phyloP scores from a whole-genome alignment of 352 stramenopile genomes.

The Pythium oligandrum region DNA sequence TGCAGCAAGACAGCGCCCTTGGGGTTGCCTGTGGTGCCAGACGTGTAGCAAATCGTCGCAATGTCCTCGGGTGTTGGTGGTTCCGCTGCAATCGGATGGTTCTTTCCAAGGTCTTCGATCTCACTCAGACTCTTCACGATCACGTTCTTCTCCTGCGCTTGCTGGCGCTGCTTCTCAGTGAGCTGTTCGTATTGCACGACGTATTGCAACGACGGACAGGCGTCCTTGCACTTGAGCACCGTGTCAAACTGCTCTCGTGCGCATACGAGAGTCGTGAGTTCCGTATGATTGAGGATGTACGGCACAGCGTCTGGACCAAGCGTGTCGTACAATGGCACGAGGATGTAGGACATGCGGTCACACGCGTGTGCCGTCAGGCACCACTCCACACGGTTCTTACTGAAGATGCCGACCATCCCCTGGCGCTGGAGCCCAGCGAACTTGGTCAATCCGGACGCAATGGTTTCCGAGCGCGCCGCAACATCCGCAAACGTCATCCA shows the following conservation, averaged over 20 bases:
- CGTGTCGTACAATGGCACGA: constrained; percentile 60
- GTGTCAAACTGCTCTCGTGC: constrained; percentile 33
- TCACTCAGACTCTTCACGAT: constrained; percentile 27
- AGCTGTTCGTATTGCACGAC: constrained; percentile 33
- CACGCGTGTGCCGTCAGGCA: constrained; percentile 31
- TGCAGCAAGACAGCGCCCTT: constrained; percentile 93
- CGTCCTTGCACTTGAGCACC: constrained; percentile 26
- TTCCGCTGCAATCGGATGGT: constrained; percentile 22
- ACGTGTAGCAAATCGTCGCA: constrained; percentile 91
- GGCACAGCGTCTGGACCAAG: constrained; percentile 40
- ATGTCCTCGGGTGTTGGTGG: constrained; percentile 59
- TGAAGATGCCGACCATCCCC: constrained; percentile 40
- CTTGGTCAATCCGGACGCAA: constrained; percentile 15
- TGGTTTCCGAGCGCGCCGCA: constrained; percentile 17
- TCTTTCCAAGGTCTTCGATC: constrained; percentile 21
- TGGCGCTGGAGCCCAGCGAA: constrained; percentile 21
- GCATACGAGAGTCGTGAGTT: constrained; percentile 39
- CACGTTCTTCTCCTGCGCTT: constrained; percentile 16
- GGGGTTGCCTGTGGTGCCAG: constrained; percentile 90
- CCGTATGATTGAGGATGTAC: constrained; percentile 53
- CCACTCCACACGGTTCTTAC: constrained; percentile 50
- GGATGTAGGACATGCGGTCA: constrained; percentile 41
- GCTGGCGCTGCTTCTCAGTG: constrained; percentile 21
- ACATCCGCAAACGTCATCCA: constrained; percentile 39
- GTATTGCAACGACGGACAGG: constrained; percentile 29